Evolutionary conservation across 2,329 filamentous ascomycete species (phyloP).

Genomic region (Orbilia blumenaviensis): DNA sequence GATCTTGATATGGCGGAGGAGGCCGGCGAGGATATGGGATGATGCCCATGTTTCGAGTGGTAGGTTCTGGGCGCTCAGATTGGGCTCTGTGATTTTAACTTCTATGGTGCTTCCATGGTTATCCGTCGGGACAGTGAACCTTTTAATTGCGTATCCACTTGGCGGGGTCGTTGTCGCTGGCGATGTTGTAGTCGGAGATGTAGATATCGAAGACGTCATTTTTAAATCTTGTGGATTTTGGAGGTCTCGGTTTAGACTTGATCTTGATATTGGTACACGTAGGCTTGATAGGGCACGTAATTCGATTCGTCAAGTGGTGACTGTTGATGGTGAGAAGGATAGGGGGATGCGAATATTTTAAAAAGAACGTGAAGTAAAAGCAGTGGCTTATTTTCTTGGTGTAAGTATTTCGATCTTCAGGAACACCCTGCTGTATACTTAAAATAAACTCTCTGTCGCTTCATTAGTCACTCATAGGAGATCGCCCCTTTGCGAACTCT

Average conservation of each 20-base stretch:
- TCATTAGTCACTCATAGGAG: not conserved
- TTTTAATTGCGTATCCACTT: not conserved
- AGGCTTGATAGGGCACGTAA: no score
- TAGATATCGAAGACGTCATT: not conserved
- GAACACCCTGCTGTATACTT: not conserved
- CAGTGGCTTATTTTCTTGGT: not conserved
- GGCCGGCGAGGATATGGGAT: conserved; percentile 60
- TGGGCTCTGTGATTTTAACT: conserved; percentile 44
- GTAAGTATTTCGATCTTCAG: not conserved
- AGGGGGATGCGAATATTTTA: not conserved
- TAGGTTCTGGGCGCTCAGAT: conserved; percentile 59
- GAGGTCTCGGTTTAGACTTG: not conserved
- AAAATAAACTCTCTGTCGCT: not conserved
- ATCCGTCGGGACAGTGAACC: not conserved
- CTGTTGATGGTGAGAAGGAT: not conserved
- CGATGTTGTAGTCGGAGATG: not conserved
- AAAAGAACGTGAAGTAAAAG: not conserved
- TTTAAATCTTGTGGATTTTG: not conserved
- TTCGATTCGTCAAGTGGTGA: not conserved
- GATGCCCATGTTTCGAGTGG: conserved; percentile 61
- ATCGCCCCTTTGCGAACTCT: not conserved
- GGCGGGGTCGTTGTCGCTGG: not conserved
- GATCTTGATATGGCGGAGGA: conserved; percentile 59
- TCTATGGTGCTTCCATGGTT: not conserved
- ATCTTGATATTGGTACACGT: not conserved